These are phyloP conservation scores for Amanita rimosa DNA, from an alignment of 768 basidiomycete species.

Conservation along the genomic window DNA sequence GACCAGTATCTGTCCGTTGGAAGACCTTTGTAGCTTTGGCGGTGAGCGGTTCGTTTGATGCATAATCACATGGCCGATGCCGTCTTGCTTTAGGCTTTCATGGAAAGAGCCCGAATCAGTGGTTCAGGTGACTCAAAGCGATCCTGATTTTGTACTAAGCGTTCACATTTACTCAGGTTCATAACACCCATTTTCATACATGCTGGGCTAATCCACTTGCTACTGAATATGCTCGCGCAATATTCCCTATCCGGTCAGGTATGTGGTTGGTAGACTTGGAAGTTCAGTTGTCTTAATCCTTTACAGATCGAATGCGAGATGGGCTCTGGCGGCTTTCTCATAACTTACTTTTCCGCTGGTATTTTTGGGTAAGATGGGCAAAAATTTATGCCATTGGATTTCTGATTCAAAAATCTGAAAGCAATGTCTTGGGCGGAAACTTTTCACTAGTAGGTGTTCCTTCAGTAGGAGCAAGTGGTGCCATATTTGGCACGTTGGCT, in stretches of 20 bases:
- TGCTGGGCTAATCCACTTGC: slow-evolving; percentile 89
- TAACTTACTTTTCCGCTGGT: slow-evolving; percentile 84
- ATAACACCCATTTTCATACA: slow-evolving; percentile 87
- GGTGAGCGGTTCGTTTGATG: slow-evolving; percentile 29
- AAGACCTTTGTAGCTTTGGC: slow-evolving; percentile 83
- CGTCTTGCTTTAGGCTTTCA: slow-evolving; percentile 23
- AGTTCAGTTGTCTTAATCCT: not conserved
- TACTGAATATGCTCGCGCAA: slow-evolving; percentile 87
- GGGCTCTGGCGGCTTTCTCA: slow-evolving; percentile 76
- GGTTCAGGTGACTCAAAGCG: slow-evolving; percentile 26
- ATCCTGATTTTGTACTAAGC: not conserved
- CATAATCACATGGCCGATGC: slow-evolving; percentile 5
- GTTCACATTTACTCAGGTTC: slow-evolving; percentile 37
- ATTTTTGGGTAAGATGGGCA: slow-evolving; percentile 64
- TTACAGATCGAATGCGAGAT: slow-evolving; percentile 79
- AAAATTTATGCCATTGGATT: not conserved
- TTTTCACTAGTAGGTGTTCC: slow-evolving; percentile 85
- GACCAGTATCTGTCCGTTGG: slow-evolving; percentile 57
- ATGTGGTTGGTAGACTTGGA: slow-evolving; percentile 4
- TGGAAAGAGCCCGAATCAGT: slow-evolving; percentile 30
- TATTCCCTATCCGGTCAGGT: slow-evolving; percentile 71
- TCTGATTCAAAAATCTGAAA: slow-evolving; percentile 14
- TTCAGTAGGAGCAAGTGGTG: slow-evolving; percentile 86
- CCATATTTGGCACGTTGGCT: slow-evolving; percentile 81
- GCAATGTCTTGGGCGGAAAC: slow-evolving; percentile 86